phyloP scores from a whole-genome alignment of 495 filamentous ascomycete genomes.

The Elaphomyces granulatus region DNA sequence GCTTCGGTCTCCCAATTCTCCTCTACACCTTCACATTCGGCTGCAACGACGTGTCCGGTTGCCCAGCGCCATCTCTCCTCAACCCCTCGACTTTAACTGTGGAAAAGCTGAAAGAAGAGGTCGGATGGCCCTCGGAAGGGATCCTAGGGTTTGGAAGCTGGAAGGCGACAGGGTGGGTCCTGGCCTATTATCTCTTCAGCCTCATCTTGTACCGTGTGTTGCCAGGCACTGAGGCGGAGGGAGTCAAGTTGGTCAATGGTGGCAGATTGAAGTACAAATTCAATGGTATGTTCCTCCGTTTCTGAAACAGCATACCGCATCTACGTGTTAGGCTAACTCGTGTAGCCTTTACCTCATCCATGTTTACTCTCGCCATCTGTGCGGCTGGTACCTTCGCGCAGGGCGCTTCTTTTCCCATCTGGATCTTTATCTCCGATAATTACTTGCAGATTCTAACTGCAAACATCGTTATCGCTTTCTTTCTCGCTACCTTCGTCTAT shows the following conservation, averaged over 20 bases:
- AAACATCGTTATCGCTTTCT: constrained; percentile 59
- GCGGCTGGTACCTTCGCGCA: constrained; percentile 60
- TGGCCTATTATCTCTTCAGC: constrained; percentile 70
- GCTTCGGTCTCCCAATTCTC: constrained; percentile 59
- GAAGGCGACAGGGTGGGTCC: constrained; percentile 45
- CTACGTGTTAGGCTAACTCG: constrained; percentile 5
- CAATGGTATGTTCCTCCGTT: constrained; percentile 45
- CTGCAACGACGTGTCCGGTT: constrained; percentile 87
- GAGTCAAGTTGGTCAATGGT: constrained; percentile 53
- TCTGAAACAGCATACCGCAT: constrained; percentile 1
- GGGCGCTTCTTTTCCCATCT: constrained; percentile 71
- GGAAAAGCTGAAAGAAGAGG: constrained; percentile 56
- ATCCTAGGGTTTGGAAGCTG: constrained; percentile 44
- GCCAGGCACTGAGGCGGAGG: constrained; percentile 58
- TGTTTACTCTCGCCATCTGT: constrained; percentile 50
- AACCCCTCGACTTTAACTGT: constrained; percentile 56
- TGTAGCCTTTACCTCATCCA: constrained; percentile 60
- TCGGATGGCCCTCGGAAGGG: constrained; percentile 62
- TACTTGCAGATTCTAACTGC: constrained; percentile 72
- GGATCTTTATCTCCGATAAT: constrained; percentile 89
- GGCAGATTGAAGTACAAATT: constrained; percentile 75
- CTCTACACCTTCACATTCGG: constrained; percentile 65
- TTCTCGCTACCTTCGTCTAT: constrained; percentile 63
- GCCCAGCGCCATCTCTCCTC: constrained; percentile 75
- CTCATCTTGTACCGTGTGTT: constrained; percentile 61